Evolutionary conservation across 2,329 filamentous ascomycete genomes (phyloP), one percentile per base, ranked within the genome.

Genomic region (Nothophaeocryptopus gaeumannii): DNA sequence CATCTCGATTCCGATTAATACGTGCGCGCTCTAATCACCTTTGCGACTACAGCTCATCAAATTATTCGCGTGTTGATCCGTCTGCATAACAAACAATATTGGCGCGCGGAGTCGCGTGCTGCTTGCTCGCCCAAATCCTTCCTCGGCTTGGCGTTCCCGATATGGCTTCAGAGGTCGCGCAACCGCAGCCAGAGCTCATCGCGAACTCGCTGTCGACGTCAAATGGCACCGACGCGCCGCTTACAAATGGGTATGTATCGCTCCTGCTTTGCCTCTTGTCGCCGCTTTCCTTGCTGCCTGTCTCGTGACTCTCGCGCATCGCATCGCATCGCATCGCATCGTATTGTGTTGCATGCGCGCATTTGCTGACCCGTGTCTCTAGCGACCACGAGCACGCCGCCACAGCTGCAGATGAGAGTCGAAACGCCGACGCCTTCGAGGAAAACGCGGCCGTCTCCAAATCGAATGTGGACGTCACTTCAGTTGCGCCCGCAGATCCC

Each of bases 121-220:
- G 53, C 44, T 44, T 13, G 32, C 32, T 45, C 20, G 39, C 31
- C 39, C 26, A 12, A 16, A 46, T 30, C 37, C 34, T 32, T 33
- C 12, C 20, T 35, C 40, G 30, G 15, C 20, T 39, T 36, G 38
- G 29, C 38, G 44, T 41, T 38, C 32, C 39, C 51, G 50, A 12
- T 46, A 60, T 60, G 57, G 50, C 57, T 16, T 56, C 57, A 10
- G 55, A 58, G 33, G 49, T 56, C 48, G 55, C 57, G 53, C 57
- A 56, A 30, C 46, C 47, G 29, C 51, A 59, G 39, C 43, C 45
- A 37, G 51, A 50, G 50, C 45, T 47, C 30, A 31, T 51, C 32
- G 48, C 44, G 41, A 53, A 39, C 20, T 26, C 20, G 20, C 20
- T 26, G 20, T 26, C 20, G 20, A 26, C 20, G 20, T 4, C 20